These are phyloP conservation scores for Umbelopsis vinacea DNA, from an alignment of 192 early-diverging fungal genomes.

Conservation along the genomic window DNA sequence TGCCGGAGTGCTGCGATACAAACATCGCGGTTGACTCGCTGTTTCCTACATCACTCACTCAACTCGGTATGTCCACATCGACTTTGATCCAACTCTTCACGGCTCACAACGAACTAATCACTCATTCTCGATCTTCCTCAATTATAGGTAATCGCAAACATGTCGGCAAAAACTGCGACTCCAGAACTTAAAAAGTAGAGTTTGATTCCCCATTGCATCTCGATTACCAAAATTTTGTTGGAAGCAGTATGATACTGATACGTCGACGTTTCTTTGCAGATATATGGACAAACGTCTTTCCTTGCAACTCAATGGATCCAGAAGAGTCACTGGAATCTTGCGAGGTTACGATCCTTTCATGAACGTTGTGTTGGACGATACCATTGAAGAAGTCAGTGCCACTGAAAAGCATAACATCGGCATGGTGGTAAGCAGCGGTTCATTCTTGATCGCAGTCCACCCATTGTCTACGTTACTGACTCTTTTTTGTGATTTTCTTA, in stretches of 20 bases:
- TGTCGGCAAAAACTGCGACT: conserved; percentile 41
- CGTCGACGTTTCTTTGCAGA: conserved; percentile 31
- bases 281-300: conserved; percentile 95
- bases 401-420: conserved; percentile 79
- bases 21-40: not conserved
- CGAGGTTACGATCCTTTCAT: conserved; percentile 99
- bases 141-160: not conserved
- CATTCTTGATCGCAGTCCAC: not conserved
- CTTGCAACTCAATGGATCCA: conserved; percentile 89
- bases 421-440: conserved; percentile 75
- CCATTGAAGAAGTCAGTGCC: conserved; percentile 77
- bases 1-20: not conserved
- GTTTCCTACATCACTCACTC: not conserved
- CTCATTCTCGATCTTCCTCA: not conserved
- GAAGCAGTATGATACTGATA: not conserved
- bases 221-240: not conserved
- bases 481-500: not conserved
- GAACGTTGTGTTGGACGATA: conserved; percentile 97
- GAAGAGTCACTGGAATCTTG: conserved; percentile 92
- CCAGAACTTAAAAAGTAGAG: conserved; percentile 50
- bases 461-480: not conserved
- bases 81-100: not conserved
- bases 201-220: not conserved
- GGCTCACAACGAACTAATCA: not conserved
- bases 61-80: not conserved